These are phyloP conservation scores for Lactarius sanguifluus DNA, from an alignment of 768 basidiomycete species.

Conservation along the genomic window DNA sequence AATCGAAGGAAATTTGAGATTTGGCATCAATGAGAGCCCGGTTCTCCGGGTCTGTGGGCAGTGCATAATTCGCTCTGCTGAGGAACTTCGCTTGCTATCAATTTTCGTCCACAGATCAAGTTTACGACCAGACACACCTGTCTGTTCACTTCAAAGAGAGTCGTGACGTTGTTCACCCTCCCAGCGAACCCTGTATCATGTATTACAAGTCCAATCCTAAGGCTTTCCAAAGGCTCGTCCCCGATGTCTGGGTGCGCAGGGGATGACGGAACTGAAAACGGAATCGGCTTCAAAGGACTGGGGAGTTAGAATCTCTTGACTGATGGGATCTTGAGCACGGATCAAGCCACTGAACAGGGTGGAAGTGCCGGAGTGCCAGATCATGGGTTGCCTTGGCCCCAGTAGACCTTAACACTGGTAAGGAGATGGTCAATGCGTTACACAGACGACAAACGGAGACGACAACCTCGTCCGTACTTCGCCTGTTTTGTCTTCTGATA, in stretches of 20 bases:
- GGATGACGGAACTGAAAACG: slow-evolving; percentile 47
- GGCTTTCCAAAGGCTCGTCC: slow-evolving; percentile 41
- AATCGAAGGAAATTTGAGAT: slow-evolving; percentile 81
- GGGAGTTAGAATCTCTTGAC: slow-evolving; percentile 24
- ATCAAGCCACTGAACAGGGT: slow-evolving; percentile 41
- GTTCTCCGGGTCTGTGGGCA: slow-evolving; percentile 61
- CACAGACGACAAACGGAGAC: slow-evolving; percentile 5
- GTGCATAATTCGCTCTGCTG: slow-evolving; percentile 48
- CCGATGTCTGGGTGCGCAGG: slow-evolving; percentile 43
- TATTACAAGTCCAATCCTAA: slow-evolving; percentile 65
- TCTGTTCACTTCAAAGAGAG: slow-evolving; percentile 79
- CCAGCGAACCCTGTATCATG: slow-evolving; percentile 57
- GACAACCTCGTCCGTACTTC: slow-evolving; percentile 59
- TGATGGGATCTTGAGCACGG: slow-evolving; percentile 16
- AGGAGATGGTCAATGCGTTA: slow-evolving; percentile 1
- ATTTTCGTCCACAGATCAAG: slow-evolving; percentile 8
- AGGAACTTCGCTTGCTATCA: slow-evolving; percentile 47
- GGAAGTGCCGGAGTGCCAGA: slow-evolving; percentile 60
- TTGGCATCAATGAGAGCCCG: slow-evolving; percentile 73
- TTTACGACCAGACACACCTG: slow-evolving; percentile 48
- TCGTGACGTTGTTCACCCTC: slow-evolving; percentile 73
- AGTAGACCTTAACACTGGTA: slow-evolving; percentile 47
- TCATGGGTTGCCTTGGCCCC: slow-evolving; percentile 47
- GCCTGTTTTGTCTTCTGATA: slow-evolving; percentile 61
- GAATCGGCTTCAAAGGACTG: slow-evolving; percentile 35